Evolutionary conservation across 1,139 yeast species (phyloP), one percentile per base, ranked within the genome.

Genomic region (Pichia cactophila): DNA sequence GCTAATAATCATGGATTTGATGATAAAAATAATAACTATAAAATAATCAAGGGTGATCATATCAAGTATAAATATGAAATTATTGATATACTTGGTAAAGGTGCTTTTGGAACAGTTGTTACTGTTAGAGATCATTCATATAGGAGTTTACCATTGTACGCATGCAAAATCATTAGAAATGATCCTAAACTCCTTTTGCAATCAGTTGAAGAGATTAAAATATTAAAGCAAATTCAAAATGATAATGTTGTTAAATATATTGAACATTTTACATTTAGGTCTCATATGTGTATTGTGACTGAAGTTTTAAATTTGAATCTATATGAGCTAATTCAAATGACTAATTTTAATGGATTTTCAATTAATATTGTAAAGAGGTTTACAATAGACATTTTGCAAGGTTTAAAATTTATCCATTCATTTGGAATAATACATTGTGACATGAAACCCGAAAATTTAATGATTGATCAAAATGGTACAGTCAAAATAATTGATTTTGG

Each of bases 91-190:
- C 69, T 88, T 17, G 96, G 96, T 0, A 81, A 77, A 51, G 96
- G 96, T 4, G 81, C 92, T 33, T 88, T 88, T 70, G 96, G 96
- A 0, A 81, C 81, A 52, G 96, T 88, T 3, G 69, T 86, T 10
- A 72, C 77, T 51, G 84, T 92, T 55, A 65, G 68, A 31, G 96
- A 88, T 64, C 87, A 85, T 62, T 82, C 83, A 61, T 68, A 69
- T 26, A 72, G 74, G 1, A 67, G 69, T 35, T 17, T 10, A 17
- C 42, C 29, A 4, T 55, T 73, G 12, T 86, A 83, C 17, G 95
- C 96, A 0, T 71, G 88, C 28, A 88, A 88, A 61, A 77, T 88
- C 50, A 81, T 88, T 53, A 82, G 85, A 53, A 86, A 85, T 62
- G 82, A 85, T 51, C 73, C 83, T 51, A 76, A 81, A 51, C 82